phyloP scores from a whole-genome alignment of 225 moss, liverwort and hornwort genomes.

The Polytrichum formosum region DNA sequence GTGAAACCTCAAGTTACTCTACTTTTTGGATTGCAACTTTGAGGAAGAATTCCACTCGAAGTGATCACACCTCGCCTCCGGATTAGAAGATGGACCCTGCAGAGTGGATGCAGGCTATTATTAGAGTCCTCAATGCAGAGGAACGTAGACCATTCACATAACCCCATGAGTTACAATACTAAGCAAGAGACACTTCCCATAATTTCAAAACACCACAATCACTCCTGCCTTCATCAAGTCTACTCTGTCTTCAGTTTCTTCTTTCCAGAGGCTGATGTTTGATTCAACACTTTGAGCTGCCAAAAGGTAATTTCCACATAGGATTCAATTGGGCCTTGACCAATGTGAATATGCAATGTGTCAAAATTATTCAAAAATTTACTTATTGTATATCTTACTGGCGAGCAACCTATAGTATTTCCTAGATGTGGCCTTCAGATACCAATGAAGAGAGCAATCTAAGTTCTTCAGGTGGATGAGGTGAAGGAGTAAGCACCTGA shows the following conservation, averaged over 20 bases:
- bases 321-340: too few species aligned
- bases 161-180: background rate
- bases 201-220: background rate
- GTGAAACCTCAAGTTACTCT: background rate
- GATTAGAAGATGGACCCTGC: slow-evolving; percentile 91
- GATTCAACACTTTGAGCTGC: too few species aligned
- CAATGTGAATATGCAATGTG: background rate
- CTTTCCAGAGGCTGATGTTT: background rate
- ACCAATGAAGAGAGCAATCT: background rate
- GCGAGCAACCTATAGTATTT: background rate
- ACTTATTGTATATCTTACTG: too few species aligned
- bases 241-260: background rate
- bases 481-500: slow-evolving; percentile 37
- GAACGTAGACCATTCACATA: too few species aligned
- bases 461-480: background rate
- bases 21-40: slow-evolving; percentile 1
- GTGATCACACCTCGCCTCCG: slow-evolving; percentile 80
- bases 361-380: background rate
- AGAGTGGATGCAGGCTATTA: slow-evolving; percentile 3
- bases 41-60: slow-evolving; percentile 72
- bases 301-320: too few species aligned
- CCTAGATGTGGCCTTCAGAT: background rate
- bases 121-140: background rate
- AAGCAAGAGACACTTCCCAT: background rate
- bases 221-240: background rate